Evolutionary conservation across 805 yeast species (phyloP).

Genomic region (Saturnispora halmiae): DNA sequence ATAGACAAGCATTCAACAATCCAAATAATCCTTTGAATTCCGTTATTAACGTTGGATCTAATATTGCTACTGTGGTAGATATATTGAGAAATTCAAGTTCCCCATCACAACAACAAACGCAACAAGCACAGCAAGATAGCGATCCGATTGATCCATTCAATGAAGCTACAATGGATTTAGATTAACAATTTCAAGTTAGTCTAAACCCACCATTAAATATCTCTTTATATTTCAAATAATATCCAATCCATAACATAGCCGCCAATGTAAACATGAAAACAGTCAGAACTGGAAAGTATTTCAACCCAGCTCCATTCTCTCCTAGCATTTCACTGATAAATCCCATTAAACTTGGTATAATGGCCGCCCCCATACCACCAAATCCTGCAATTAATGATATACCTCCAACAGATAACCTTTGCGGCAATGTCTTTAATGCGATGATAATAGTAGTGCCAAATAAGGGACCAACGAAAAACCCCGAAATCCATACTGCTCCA

Average conservation of each 20-base stretch:
- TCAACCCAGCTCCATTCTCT: slow-evolving; percentile 24
- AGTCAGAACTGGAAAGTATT: slow-evolving; percentile 25
- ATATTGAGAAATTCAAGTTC: slow-evolving; percentile 1
- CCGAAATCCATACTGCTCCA: slow-evolving; percentile 33
- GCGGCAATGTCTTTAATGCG: slow-evolving; percentile 54
- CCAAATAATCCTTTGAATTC: background rate
- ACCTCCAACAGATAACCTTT: slow-evolving; percentile 50
- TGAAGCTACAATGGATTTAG: background rate
- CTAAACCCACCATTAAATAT: slow-evolving; percentile 15
- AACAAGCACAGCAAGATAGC: too few relatives aligned
- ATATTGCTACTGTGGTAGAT: slow-evolving; percentile 1
- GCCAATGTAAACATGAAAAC: slow-evolving; percentile 20
- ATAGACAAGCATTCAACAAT: background rate
- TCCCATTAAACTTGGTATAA: slow-evolving; percentile 60
- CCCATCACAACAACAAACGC: background rate
- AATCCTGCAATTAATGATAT: slow-evolving; percentile 69
- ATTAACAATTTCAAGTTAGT: too few relatives aligned
- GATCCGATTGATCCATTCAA: background rate
- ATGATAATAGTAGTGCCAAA: slow-evolving; percentile 64
- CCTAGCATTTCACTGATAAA: slow-evolving; percentile 28
- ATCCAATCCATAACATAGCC: slow-evolving; percentile 22
- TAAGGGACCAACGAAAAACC: slow-evolving; percentile 44
- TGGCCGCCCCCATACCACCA: slow-evolving; percentile 81
- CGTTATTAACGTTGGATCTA: slow-evolving; percentile 3
- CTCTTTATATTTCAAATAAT: slow-evolving; percentile 17